Conservation (phyloP, 83 land plant genomes). For the Thuja plicata region DNA sequence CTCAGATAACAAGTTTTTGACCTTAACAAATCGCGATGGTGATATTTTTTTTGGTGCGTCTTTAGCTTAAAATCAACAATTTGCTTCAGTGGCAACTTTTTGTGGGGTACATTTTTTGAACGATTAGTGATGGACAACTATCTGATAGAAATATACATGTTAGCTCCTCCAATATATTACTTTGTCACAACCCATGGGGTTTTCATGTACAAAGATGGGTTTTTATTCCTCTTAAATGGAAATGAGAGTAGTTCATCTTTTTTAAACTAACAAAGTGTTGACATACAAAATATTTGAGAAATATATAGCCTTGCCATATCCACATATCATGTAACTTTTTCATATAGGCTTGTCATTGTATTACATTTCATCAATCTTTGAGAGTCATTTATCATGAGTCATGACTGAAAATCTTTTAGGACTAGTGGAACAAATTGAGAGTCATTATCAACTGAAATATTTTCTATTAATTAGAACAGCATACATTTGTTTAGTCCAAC, state of each 20-base stretch:
- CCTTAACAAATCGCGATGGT: not conserved
- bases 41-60: not conserved
- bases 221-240: conserved; percentile 1
- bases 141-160: not conserved
- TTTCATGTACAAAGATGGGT: not conserved
- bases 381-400: not conserved
- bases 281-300: not conserved
- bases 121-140: not conserved
- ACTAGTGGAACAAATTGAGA: not conserved
- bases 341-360: not conserved
- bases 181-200: not conserved
- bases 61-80: not conserved
- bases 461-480: too few relatives aligned
- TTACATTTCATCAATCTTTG: not conserved
- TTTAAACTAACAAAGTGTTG: conserved; percentile 2
- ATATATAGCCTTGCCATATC: not conserved
- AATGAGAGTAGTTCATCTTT: not conserved
- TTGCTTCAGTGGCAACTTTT: not conserved
- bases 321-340: not conserved
- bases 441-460: too few relatives aligned
- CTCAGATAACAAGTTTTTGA: not conserved
- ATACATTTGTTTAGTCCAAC: too few relatives aligned
- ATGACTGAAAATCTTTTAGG: not conserved
- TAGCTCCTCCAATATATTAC: not conserved
- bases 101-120: not conserved